Evolutionary conservation across 2,329 filamentous ascomycete genomes (phyloP), one percentile per base, ranked within the genome.

Genomic region (Colletotrichum brevisporum): DNA sequence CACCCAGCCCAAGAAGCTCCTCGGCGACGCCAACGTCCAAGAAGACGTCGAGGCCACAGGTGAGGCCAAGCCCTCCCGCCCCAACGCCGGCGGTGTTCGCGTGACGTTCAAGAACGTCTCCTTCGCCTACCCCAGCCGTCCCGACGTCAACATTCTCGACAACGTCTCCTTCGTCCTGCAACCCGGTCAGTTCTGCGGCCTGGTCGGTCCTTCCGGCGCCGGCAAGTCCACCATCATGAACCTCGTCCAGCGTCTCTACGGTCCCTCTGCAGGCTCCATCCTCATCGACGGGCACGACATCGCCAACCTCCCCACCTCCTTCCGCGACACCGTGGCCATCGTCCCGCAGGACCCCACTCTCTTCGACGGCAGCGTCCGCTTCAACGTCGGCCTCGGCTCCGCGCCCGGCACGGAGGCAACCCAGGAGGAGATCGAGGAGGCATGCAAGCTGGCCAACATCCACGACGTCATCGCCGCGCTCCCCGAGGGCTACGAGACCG

Each of bases 391-490:
- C 1, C 81, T 90, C 2, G 88, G 88, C 10, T 83, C 85, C 0
- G 81, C 83, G 1, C 89, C 89, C 1, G 85, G 83, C 13, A 81
- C 85, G 48, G 84, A 86, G 41, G 86, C 87, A 1, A 86, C 84
- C 1, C 81, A 89, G 52, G 86, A 82, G 9, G 90, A 92, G 54
- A 89, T 93, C 53, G 84, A 90, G 71, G 86, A 88, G 61, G 91
- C 91, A 0, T 93, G 91, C 75, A 85, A 85, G 65, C 79, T 91
- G 16, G 91, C 91, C 43, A 91, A 92, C 75, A 92, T 94, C 71
- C 90, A 93, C 78, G 89, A 93, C 27, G 89, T 87, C 26, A 91
- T 94, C 72, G 80, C 83, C 65, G 79, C 84, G 1, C 80, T 94
- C 16, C 90, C 90, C 0, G 80, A 91, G 15, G 90, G 90, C 0